Base-by-base conservation (phyloP, 108 stramenopile genomes). In the Nitzschia inconspicua region DNA sequence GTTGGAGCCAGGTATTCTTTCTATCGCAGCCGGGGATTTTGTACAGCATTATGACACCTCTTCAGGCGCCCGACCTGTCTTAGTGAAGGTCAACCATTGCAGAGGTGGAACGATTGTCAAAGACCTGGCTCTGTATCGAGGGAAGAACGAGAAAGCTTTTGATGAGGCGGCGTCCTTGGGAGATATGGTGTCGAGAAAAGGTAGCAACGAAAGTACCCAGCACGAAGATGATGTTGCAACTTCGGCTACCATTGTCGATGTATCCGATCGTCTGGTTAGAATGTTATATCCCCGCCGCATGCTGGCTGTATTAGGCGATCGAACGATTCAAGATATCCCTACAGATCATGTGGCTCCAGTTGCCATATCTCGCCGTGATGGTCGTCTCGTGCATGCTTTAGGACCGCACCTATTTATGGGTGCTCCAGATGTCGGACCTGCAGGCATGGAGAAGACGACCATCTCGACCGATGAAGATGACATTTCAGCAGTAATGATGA, bases 401-500 rank as follows among this genome's bases (percentile, higher is more conserved):
- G 84, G 84, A 5, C 41, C 63, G 0, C 69, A 47, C 18, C 60
- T 85, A 23, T 90, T 69, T 66, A 60, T 82, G 9, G 84, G 79
- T 5, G 23, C 73, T 23, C 49, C 76, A 40, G 50, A 61, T 40
- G 61, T 66, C 44, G 82, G 79, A 48, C 46, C 56, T 41, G 40
- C 53, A 2, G 55, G 41, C 27, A 76, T 47, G 61, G 53, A 66
- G 53, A 57, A 23, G 4, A 22, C 31, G 44, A 41, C 27, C 25
- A 10, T 36, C n/a, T 11, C 23, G 14, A 2, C 36, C 11, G 47
- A 61, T 31, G 59, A 54, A n/a, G 82, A 83, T 56, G 89, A 91
- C 34, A 80, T 87, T 39, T 88, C 86, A 10, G 76, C 78, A 32
- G 71, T 71, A 46, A 91, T 91, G 86, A 82, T 83, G 79, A 63